phyloP scores from a whole-genome alignment of 2,329 filamentous ascomycete genomes.

The Cladophialophora yegresii region DNA sequence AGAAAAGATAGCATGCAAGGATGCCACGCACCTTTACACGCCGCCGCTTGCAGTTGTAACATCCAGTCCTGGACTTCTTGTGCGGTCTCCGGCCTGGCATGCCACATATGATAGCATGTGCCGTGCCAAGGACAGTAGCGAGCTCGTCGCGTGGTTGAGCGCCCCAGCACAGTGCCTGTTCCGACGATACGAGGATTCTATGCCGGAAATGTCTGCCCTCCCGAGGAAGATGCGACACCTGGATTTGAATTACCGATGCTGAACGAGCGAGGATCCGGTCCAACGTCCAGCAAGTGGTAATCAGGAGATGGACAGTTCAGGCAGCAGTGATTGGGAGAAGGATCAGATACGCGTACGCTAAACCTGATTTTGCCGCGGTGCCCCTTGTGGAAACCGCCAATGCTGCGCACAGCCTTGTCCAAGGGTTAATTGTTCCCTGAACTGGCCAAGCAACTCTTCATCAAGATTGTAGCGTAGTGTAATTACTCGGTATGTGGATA shows the following conservation, averaged over 20 bases:
- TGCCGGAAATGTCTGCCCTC: background rate
- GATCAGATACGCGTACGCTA: conserved; percentile 4
- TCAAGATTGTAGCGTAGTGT: background rate
- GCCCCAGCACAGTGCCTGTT: background rate
- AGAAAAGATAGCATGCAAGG: background rate
- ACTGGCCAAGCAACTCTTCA: background rate
- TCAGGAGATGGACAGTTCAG: background rate
- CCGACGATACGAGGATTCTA: background rate
- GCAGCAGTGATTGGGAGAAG: background rate
- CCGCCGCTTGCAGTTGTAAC: conserved; percentile 2
- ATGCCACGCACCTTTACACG: background rate
- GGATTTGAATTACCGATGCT: background rate
- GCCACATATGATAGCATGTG: no score
- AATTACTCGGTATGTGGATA: background rate
- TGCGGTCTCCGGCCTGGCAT: conserved; percentile 4
- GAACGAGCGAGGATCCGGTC: background rate
- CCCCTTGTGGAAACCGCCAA: background rate
- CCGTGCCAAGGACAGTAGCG: background rate
- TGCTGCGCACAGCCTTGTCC: background rate
- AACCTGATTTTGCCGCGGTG: conserved; percentile 3
- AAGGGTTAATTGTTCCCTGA: background rate
- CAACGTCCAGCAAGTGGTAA: background rate
- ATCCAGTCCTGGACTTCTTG: conserved; percentile 5
- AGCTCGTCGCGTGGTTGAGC: background rate
- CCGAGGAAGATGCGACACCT: background rate